A percentile compares a stretch with the other conserved stretches of the same genome.
Conservation (phyloP, 2,329 filamentous ascomycete genomes). For the Microsporum audouinii region DNA sequence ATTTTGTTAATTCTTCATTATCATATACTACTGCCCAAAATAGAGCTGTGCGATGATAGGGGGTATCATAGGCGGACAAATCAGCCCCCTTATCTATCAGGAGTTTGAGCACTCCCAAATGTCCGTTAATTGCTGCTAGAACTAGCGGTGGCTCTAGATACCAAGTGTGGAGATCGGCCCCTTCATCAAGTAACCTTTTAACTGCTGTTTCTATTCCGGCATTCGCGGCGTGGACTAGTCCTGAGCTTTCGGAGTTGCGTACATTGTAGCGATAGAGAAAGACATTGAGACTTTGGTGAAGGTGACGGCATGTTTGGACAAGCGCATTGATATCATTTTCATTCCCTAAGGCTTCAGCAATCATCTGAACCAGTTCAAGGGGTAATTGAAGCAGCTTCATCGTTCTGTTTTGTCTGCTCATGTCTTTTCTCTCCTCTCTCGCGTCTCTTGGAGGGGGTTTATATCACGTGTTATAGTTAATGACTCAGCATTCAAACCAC, state of each 20-base stretch:
- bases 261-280: conserved; percentile 12
- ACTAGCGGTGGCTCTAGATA: not conserved
- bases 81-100: not conserved
- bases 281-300: conserved; percentile 11
- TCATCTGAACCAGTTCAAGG: not conserved
- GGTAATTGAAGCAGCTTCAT: not conserved
- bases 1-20: not conserved
- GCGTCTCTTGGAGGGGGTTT: not conserved
- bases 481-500: no score
- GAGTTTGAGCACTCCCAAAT: not conserved
- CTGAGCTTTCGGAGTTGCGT: not conserved
- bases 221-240: not conserved
- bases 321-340: conserved; percentile 11
- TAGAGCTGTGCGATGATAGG: conserved; percentile 27
- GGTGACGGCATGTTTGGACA: conserved; percentile 3
- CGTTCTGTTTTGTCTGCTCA: not conserved
- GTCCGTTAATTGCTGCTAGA: not conserved
- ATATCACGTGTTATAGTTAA: no score
- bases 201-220: not conserved
- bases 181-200: not conserved
- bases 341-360: not conserved
- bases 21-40: not conserved
- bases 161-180: not conserved
- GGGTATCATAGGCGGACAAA: not conserved
- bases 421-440: not conserved